A percentile compares a stretch with the other conserved stretches of the same genome.
Evolutionary conservation across 352 stramenopile genomes (phyloP).

Genomic region (Phytophthora chlamydospora): DNA sequence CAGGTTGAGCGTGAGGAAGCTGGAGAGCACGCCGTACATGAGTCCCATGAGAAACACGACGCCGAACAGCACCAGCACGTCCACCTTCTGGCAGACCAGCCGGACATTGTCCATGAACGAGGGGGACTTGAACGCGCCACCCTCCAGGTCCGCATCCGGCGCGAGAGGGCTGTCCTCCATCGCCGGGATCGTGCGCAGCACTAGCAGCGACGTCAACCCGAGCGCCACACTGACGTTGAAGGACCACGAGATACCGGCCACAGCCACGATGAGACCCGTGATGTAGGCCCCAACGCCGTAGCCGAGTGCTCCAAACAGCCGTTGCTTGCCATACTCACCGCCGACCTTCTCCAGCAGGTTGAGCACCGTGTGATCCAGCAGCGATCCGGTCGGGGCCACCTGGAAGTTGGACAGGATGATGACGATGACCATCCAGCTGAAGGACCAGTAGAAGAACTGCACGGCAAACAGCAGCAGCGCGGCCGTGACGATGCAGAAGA

Average conservation of each 20-base stretch:
- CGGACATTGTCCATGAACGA: constrained; percentile 50
- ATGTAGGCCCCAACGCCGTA: constrained; percentile 73
- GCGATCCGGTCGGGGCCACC: constrained; percentile 54
- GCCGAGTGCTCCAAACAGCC: constrained; percentile 76
- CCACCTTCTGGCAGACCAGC: constrained; percentile 46
- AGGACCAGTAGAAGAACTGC: constrained; percentile 61
- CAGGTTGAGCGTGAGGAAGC: constrained; percentile 83
- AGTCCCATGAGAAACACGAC: constrained; percentile 83
- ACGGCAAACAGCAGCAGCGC: constrained; percentile 64
- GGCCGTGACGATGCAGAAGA: constrained; percentile 63
- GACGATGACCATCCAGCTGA: constrained; percentile 56
- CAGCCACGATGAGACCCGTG: constrained; percentile 64
- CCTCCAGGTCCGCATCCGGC: constrained; percentile 31
- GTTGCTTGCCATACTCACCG: constrained; percentile 86
- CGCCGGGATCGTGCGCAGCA: constrained; percentile 66
- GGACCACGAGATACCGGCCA: constrained; percentile 70
- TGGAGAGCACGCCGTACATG: constrained; percentile 85
- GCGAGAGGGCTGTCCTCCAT: constrained; percentile 44
- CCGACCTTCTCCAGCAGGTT: constrained; percentile 69
- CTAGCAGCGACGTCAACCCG: constrained; percentile 57
- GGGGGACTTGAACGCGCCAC: constrained; percentile 16
- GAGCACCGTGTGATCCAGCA: constrained; percentile 77
- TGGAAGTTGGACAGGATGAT: constrained; percentile 72
- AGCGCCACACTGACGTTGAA: constrained; percentile 75
- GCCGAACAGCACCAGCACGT: constrained; percentile 72